Evolutionary conservation across 139 green algal genomes (phyloP).

Genomic region (Chlorella sp.): DNA sequence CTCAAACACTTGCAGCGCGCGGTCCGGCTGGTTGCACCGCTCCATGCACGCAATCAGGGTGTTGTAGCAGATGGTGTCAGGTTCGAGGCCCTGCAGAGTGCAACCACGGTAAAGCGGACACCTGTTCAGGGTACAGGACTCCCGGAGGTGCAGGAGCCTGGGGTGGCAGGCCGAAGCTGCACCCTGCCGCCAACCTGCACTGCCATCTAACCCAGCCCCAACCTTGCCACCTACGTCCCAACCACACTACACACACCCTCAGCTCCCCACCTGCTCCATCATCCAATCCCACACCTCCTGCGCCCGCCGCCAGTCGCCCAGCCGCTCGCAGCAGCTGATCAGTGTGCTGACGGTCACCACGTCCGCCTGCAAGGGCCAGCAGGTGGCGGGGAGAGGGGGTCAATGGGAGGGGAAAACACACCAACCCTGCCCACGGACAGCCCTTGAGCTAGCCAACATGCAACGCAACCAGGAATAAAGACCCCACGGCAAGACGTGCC

Average conservation of each 20-base stretch:
- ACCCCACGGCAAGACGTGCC: too few relatives aligned
- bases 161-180: too few relatives aligned
- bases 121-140: too few relatives aligned
- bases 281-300: constrained; percentile 12
- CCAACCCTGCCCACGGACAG: too few relatives aligned
- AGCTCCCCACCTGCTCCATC: constrained; percentile 4
- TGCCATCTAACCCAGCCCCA: too few relatives aligned
- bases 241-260: background rate
- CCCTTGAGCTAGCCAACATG: too few relatives aligned
- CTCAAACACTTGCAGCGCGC: constrained; percentile 9
- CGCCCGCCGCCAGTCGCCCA: constrained; percentile 19
- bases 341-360: constrained; percentile 31
- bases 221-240: too few relatives aligned
- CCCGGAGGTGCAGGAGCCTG: too few relatives aligned
- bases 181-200: background rate
- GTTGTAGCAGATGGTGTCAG: constrained; percentile 38
- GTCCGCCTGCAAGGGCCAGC: background rate
- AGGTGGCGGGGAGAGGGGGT: too few relatives aligned
- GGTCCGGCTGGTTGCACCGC: background rate
- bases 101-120: background rate
- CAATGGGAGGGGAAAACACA: too few relatives aligned
- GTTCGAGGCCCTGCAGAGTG: constrained; percentile 15
- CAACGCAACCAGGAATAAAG: too few relatives aligned
- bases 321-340: constrained; percentile 30
- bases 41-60: constrained; percentile 28